Conservation (phyloP, 768 basidiomycete species). For the Psilocybe tampanensis region DNA sequence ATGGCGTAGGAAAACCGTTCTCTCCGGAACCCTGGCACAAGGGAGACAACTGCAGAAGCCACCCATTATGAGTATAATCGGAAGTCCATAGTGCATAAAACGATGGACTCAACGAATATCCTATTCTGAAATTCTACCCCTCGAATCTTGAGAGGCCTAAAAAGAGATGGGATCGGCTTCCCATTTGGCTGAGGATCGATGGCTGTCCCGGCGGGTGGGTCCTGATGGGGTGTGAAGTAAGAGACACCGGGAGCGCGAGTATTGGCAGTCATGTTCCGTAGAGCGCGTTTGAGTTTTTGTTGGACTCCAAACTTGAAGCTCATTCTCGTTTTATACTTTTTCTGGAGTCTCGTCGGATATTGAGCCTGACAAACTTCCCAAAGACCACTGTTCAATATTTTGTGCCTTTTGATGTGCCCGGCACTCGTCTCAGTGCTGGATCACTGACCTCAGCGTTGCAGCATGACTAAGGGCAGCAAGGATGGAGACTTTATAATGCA, state of each 20-base stretch:
- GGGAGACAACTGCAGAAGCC: conserved; percentile 45
- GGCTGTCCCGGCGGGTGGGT: conserved; percentile 45
- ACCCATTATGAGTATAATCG: not conserved
- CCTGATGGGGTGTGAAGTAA: conserved; percentile 50
- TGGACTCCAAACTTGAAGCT: too few relatives aligned
- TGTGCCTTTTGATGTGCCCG: too few relatives aligned
- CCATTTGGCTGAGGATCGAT: conserved; percentile 40
- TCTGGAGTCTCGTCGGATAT: too few relatives aligned
- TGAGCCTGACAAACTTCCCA: too few relatives aligned
- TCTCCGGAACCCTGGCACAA: conserved; percentile 63
- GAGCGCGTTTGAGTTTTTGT: too few relatives aligned
- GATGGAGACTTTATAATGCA: too few relatives aligned
- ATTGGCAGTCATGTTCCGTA: conserved; percentile 32
- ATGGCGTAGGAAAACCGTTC: conserved; percentile 51
- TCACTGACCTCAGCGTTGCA: too few relatives aligned
- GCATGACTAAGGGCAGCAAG: too few relatives aligned
- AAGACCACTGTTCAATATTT: too few relatives aligned
- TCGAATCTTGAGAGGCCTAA: conserved; percentile 58
- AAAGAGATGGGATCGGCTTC: conserved; percentile 33
- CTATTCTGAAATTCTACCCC: conserved; percentile 56
- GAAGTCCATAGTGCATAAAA: not conserved
- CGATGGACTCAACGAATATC: conserved; percentile 42
- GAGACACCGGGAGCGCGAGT: conserved; percentile 40
- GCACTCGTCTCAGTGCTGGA: too few relatives aligned
- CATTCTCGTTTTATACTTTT: too few relatives aligned